phyloP scores from a whole-genome alignment of 805 yeast species.

The Metschnikowia sp. region DNA sequence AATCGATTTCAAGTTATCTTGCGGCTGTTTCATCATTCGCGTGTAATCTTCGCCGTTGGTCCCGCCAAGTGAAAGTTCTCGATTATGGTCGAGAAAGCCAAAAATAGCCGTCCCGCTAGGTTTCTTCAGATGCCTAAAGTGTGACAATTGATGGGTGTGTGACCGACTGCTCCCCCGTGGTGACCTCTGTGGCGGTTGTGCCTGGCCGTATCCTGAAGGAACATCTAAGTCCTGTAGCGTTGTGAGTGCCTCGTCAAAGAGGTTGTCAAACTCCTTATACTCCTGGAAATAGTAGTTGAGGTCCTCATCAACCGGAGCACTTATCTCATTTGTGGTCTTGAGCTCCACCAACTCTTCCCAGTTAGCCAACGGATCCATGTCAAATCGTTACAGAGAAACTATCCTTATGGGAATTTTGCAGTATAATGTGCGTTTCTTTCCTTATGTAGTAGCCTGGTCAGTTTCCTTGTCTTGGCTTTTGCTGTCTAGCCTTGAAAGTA shows the following conservation, averaged over 20 bases:
- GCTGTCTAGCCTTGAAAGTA: too few species aligned
- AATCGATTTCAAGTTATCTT: slow-evolving; percentile 21
- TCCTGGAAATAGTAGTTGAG: slow-evolving; percentile 44
- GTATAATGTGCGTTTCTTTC: neutral
- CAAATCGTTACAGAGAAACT: neutral
- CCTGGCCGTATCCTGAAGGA: slow-evolving; percentile 41
- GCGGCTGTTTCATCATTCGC: slow-evolving; percentile 18
- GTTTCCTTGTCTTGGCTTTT: too few species aligned
- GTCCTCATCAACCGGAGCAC: slow-evolving; percentile 46
- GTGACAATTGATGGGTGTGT: slow-evolving; percentile 15
- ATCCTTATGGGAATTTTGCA: neutral
- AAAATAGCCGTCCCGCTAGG: slow-evolving; percentile 79
- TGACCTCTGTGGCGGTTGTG: slow-evolving; percentile 7
- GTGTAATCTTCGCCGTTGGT: slow-evolving; percentile 21
- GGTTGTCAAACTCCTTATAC: slow-evolving; percentile 51
- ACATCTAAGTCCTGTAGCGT: slow-evolving; percentile 63
- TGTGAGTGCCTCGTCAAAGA: slow-evolving; percentile 54
- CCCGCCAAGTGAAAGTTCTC: slow-evolving; percentile 61
- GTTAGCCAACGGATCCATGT: slow-evolving; percentile 22
- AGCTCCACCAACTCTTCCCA: slow-evolving; percentile 29
- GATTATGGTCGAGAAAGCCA: slow-evolving; percentile 64
- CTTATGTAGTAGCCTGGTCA: neutral
- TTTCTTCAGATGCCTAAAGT: slow-evolving; percentile 49
- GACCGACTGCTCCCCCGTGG: slow-evolving; percentile 6
- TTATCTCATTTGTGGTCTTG: slow-evolving; percentile 20